These are phyloP conservation scores for Eragrostis nindensis DNA, from an alignment of 176 grass and related monocot genomes.

Conservation along the genomic window DNA sequence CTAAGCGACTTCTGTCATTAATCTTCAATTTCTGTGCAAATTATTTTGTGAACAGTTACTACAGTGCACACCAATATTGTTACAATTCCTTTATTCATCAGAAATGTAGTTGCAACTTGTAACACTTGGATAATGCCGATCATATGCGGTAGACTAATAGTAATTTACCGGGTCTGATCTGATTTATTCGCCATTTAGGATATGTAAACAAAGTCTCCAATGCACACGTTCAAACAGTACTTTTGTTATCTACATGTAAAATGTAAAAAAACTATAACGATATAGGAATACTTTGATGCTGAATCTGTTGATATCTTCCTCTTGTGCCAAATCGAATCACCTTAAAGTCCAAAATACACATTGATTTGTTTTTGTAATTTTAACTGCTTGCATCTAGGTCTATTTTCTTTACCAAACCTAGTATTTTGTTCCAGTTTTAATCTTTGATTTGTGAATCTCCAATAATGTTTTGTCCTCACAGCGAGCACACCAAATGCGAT, in stretches of 20 bases:
- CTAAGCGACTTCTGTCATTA: background rate
- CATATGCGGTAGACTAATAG: background rate
- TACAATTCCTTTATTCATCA: background rate
- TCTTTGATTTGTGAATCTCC: background rate
- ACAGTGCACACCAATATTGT: background rate
- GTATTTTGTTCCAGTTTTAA: slow-evolving; percentile 8
- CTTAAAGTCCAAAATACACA: background rate
- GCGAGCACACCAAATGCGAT: slow-evolving; percentile 75
- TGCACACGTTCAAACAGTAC: background rate
- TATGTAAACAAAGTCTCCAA: background rate
- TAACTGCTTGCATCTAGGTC: background rate
- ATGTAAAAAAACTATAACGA: background rate
- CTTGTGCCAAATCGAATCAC: background rate
- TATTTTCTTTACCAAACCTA: background rate
- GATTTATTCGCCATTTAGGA: background rate
- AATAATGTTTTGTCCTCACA: slow-evolving; percentile 42
- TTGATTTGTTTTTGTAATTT: background rate
- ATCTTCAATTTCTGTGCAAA: background rate
- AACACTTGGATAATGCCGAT: background rate
- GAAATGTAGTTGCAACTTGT: background rate
- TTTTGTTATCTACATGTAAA: background rate
- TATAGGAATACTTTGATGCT: slow-evolving; percentile 1
- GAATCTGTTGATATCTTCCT: background rate
- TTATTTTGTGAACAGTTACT: slow-evolving; percentile 1
- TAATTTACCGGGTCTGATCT: background rate